phyloP scores from a whole-genome alignment of 345 rosid genomes.

The Bruguiera parviflora region DNA sequence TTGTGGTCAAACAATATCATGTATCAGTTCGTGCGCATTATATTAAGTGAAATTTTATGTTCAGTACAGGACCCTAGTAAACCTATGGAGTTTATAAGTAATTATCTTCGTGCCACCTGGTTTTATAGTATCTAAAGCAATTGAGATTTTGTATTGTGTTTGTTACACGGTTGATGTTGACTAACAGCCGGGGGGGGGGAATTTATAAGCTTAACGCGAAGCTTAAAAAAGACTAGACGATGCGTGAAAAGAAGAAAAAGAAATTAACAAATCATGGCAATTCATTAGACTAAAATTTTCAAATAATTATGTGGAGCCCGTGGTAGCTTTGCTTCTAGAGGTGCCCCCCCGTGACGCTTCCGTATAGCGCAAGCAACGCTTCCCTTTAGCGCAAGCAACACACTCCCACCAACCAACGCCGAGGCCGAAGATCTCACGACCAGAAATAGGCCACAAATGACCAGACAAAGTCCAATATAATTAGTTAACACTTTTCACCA shows the following conservation, averaged over 20 bases:
- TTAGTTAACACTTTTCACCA: too few species aligned
- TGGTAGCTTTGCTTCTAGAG: neutral
- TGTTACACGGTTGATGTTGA: slow-evolving; percentile 6
- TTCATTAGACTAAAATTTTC: neutral
- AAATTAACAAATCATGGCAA: slow-evolving; percentile 10
- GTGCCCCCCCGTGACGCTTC: slow-evolving; percentile 18
- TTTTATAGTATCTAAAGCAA: too few species aligned
- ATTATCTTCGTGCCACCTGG: too few species aligned
- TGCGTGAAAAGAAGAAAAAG: slow-evolving; percentile 24
- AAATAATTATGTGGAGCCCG: slow-evolving; percentile 21
- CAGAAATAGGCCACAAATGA: neutral
- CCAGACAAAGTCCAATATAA: too few species aligned
- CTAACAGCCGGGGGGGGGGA: neutral
- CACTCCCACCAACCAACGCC: neutral
- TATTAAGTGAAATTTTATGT: too few species aligned
- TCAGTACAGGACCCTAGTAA: too few species aligned
- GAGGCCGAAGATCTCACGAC: neutral
- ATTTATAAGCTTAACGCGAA: neutral
- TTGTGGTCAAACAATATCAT: too few species aligned
- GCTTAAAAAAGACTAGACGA: too few species aligned
- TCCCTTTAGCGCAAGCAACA: too few species aligned
- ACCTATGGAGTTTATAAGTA: too few species aligned
- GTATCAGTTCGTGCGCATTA: too few species aligned
- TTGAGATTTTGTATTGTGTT: too few species aligned
- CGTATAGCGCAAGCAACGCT: neutral